Evolutionary conservation across 768 basidiomycete genomes (phyloP).

Genomic region (Auriculariales sp.): DNA sequence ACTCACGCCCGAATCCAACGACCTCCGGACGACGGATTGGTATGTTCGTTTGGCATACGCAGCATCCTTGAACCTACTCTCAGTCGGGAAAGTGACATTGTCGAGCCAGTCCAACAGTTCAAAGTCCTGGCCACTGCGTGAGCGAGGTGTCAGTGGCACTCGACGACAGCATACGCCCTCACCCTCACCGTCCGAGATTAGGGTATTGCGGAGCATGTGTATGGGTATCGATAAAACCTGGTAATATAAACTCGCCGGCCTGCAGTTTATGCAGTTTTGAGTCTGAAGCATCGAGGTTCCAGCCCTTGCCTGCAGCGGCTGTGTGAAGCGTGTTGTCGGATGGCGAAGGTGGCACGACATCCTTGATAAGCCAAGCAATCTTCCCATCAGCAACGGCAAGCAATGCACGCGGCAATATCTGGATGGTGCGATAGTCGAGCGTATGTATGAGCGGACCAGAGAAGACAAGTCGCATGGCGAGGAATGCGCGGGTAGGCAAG

Average conservation of each 20-base stretch:
- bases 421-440: not conserved
- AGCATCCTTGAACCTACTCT: slow-evolving; percentile 56
- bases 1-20: slow-evolving; percentile 64
- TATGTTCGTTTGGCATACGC: slow-evolving; percentile 61
- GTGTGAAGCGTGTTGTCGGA: not conserved
- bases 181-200: slow-evolving; percentile 45
- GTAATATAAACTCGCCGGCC: slow-evolving; percentile 53
- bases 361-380: not conserved
- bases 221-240: slow-evolving; percentile 87
- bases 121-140: slow-evolving; percentile 59
- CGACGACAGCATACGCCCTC: slow-evolving; percentile 14
- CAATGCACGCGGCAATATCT: not conserved
- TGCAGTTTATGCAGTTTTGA: slow-evolving; percentile 23
- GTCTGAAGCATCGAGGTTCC: slow-evolving; percentile 23
- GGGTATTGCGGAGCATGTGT: slow-evolving; percentile 76
- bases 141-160: not conserved
- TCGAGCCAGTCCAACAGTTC: slow-evolving; percentile 83
- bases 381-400: not conserved
- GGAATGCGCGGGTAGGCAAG: too few relatives aligned
- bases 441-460: not conserved
- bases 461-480: too few relatives aligned
- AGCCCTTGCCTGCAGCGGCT: not conserved
- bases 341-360: not conserved
- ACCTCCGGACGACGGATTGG: slow-evolving; percentile 50
- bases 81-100: slow-evolving; percentile 77